phyloP scores from a whole-genome alignment of 2,329 filamentous ascomycete species.

The Penicillium sp. region DNA sequence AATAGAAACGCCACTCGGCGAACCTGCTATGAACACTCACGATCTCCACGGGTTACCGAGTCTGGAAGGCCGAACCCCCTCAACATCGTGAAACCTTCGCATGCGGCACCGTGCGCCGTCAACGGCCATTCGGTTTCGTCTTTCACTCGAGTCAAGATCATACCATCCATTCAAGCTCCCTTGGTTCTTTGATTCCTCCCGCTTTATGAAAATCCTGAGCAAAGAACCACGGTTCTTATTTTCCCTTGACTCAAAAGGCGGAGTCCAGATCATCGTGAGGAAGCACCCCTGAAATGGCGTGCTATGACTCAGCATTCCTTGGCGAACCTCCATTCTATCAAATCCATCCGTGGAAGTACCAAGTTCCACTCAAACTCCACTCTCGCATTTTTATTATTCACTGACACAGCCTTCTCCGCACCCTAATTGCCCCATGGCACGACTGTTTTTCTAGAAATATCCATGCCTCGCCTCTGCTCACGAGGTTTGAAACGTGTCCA shows the following conservation, averaged over 20 bases:
- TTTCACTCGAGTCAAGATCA: background rate
- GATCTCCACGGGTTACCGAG: slow-evolving; percentile 27
- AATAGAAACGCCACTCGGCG: slow-evolving; percentile 19
- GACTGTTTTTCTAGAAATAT: background rate
- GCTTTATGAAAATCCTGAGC: background rate
- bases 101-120: background rate
- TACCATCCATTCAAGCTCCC: background rate
- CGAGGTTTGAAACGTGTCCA: background rate
- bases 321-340: background rate
- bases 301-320: background rate
- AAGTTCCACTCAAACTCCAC: background rate
- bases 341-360: background rate
- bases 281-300: background rate
- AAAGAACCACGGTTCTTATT: background rate
- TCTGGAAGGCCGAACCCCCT: slow-evolving; percentile 25
- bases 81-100: slow-evolving; percentile 9
- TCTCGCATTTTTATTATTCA: background rate
- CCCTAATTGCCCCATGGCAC: background rate
- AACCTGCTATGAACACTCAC: slow-evolving; percentile 15
- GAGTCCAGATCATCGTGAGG: background rate
- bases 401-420: slow-evolving; percentile 1
- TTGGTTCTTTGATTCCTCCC: background rate
- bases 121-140: background rate
- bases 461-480: background rate
- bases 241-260: background rate